A percentile compares a stretch with the other conserved stretches of the same genome.
phyloP scores from a whole-genome alignment of 2,329 filamentous ascomycete genomes.

The Ascochyta lentis region DNA sequence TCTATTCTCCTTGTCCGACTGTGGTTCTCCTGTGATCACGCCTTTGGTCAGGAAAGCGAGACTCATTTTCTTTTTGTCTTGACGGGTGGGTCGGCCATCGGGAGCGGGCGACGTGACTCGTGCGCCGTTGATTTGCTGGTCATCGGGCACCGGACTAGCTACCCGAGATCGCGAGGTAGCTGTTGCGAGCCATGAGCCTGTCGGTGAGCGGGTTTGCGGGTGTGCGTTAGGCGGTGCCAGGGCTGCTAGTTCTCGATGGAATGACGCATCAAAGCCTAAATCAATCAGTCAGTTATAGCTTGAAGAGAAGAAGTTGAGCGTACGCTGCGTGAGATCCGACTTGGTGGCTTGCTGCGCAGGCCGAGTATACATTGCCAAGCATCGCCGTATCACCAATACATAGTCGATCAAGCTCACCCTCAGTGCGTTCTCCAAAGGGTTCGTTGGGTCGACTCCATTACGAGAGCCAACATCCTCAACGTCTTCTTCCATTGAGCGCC shows the following conservation, averaged over 20 bases:
- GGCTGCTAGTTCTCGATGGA: slow-evolving; percentile 51
- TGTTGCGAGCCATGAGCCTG: slow-evolving; percentile 42
- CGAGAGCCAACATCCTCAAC: slow-evolving; percentile 37
- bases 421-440: slow-evolving; percentile 76
- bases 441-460: slow-evolving; percentile 53
- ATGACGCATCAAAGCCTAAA: slow-evolving; percentile 55
- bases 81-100: slow-evolving; percentile 36
- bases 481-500: slow-evolving; percentile 41
- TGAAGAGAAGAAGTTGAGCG: slow-evolving; percentile 45
- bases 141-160: slow-evolving; percentile 33
- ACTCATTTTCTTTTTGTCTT: slow-evolving; percentile 50
- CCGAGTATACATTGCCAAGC: slow-evolving; percentile 72
- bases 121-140: slow-evolving; percentile 35
- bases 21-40: slow-evolving; percentile 34
- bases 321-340: slow-evolving; percentile 69
- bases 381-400: slow-evolving; percentile 84
- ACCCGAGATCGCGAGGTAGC: slow-evolving; percentile 38
- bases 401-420: slow-evolving; percentile 88
- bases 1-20: slow-evolving; percentile 28
- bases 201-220: slow-evolving; percentile 41
- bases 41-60: slow-evolving; percentile 49
- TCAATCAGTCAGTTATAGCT: slow-evolving; percentile 24
- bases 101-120: slow-evolving; percentile 29
- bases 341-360: slow-evolving; percentile 66
- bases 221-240: slow-evolving; percentile 46